Base-by-base conservation (phyloP, 768 basidiomycete genomes). In the Boletus barrowsii region DNA sequence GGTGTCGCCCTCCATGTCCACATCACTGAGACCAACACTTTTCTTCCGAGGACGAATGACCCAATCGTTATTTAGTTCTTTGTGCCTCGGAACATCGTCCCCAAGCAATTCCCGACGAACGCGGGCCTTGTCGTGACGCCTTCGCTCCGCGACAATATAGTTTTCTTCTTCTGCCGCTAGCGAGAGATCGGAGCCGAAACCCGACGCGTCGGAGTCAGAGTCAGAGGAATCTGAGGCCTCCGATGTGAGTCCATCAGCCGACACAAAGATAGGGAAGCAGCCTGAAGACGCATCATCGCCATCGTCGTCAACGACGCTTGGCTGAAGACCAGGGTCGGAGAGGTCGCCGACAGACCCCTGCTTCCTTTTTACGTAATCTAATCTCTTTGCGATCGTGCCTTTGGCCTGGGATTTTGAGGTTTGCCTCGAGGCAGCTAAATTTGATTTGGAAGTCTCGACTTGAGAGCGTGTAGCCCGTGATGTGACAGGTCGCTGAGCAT, bases 31-130 rank as follows among this genome's bases (percentile, higher is more conserved):
- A 26, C 79, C 83, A n/a, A 86, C 85, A 63, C 87, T 88, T 63
- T 76, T 82, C 66, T 84, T 85, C 57, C 88, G 79, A 11, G 87
- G 81, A 32, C 79, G 76, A 50, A 88, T 86, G 58, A 87, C 77
- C 88, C 88, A 90, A 56, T 79, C 79, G 49, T 80, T 78, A 57
- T 77, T 75, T 11, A 67, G 57, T 60, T 69, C 62, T 62, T 66
- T 72, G 57, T 70, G 66, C 61, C 72, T 79, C 61, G 73, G 75
- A 57, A 63, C 68, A 18, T 81, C 79, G 32, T 81, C 79, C 43
- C 82, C 81, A 49, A 87, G 68, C 32, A 85, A 71, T 66, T 87
- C 84, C 47, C 84, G 79, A 44, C 77, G 79, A 29, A 83, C 68
- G 44, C 84, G 80, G n/a, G 83, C 79, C 55, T 69, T 76, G 37